phyloP scores from a whole-genome alignment of 306 rosid species.

The barrel medic (Medicago truncatula) region MtrunA17r5.0-ANR NC_053044.1:57886501-57887000 shows the following conservation, averaged over 20 bases:
- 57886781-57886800: slow-evolving; percentile 98
- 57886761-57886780: slow-evolving; percentile 99
- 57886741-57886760: slow-evolving; percentile 95
- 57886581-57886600: slow-evolving; percentile 99
- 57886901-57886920: background rate
- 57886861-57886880: slow-evolving; percentile 29
- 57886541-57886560: slow-evolving; percentile 95
- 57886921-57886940: slow-evolving; percentile 22
- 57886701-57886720: background rate
- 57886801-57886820: slow-evolving; percentile 98
- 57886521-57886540: slow-evolving; percentile 96
- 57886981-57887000: slow-evolving; percentile 27
- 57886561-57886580: slow-evolving; percentile 97
- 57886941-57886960: slow-evolving; percentile 32
- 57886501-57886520: slow-evolving; percentile 99
- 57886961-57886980: slow-evolving; percentile 35
- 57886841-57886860: slow-evolving; percentile 57
- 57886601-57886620: slow-evolving; percentile 99
- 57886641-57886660: slow-evolving; percentile 77
- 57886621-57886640: slow-evolving; percentile 97
- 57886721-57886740: slow-evolving; percentile 53
- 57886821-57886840: slow-evolving; percentile 94
- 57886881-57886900: slow-evolving; percentile 30
- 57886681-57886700: slow-evolving; percentile 27
- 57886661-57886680: slow-evolving; percentile 16